Percentiles rank a stretch among this genome's conserved stretches.
Conservation (phyloP, 768 basidiomycete species). For the Lentinula lateritia region DNA sequence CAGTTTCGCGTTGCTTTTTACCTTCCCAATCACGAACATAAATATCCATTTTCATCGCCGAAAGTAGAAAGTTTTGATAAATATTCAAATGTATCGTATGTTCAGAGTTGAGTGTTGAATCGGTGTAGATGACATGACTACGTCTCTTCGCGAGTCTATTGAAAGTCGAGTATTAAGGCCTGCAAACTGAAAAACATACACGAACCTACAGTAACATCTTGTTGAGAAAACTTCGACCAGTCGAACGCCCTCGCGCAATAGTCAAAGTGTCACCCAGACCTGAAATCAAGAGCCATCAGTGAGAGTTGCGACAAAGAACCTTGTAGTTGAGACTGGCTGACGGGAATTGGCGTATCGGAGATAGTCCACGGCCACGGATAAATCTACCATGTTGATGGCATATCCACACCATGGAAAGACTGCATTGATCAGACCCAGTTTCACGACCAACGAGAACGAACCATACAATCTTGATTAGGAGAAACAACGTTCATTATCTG, state of each 20-base stretch:
- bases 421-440: slow-evolving; percentile 19
- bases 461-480: slow-evolving; percentile 36
- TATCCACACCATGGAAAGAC: slow-evolving; percentile 95
- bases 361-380: slow-evolving; percentile 81
- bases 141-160: slow-evolving; percentile 65
- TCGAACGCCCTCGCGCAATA: slow-evolving; percentile 56
- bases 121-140: slow-evolving; percentile 77
- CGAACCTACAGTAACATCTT: slow-evolving; percentile 69
- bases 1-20: slow-evolving; percentile 31
- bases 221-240: slow-evolving; percentile 58
- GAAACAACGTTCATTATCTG: slow-evolving; percentile 49
- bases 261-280: slow-evolving; percentile 66
- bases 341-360: slow-evolving; percentile 58
- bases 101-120: slow-evolving; percentile 60
- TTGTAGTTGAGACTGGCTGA: slow-evolving; percentile 23
- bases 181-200: neutral
- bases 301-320: neutral
- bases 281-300: slow-evolving; percentile 18
- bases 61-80: slow-evolving; percentile 78
- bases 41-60: slow-evolving; percentile 81
- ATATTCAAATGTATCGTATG: slow-evolving; percentile 71
- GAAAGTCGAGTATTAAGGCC: neutral
- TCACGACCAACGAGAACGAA: neutral
- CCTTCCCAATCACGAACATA: slow-evolving; percentile 66
- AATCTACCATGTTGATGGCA: slow-evolving; percentile 64